Evolutionary conservation across 2,329 filamentous ascomycete genomes (phyloP), one percentile per base, ranked within the genome.

Genomic region (Fusarium secorum): DNA sequence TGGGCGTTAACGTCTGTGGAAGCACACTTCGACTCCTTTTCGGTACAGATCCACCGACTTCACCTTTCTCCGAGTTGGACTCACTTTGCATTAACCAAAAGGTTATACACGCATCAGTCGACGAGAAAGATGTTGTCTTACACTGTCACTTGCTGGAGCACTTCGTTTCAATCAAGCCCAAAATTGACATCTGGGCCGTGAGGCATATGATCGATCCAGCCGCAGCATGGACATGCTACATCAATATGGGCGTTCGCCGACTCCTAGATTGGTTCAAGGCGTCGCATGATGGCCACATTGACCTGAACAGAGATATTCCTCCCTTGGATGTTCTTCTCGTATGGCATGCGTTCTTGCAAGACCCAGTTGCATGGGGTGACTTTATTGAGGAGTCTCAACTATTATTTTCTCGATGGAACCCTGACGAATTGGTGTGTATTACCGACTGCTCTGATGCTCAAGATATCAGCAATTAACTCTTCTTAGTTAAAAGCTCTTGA

Each of bases 161-260:
- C 14, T 68, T 74, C 24, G 58, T 56, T 17, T 32, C 42, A 4
- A 52, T 51, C 39, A 66, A 62, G 38, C 33, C 48, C 14, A 53
- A 57, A 10, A 58, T 69, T 15, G 45, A 49, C 15, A 48, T 32
- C 7, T 74, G 73, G 66, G 64, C 69, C 7, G 26, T 44, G 8
- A 38, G 30, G 22, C 38, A 63, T 8, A 13, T 17, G 17, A 32
- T 62, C 4, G 14, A 56, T 8, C 41, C 63, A 15, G 38, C 52
- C 15, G 41, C 42, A 32, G 65, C 67, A 20, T 75, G 71, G 71
- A 64, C 17, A 5, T 71, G 65, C 35, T 75, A 71, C 45, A 59
- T 75, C 51, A 74, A 75, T 38, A 60, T 62, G 41, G 62, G 55
- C 11, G 55, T 64, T 20, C 26, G 56, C 15, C 53, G 72, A 17